A percentile compares a stretch with the other conserved stretches of the same genome.
phyloP scores from a whole-genome alignment of 2,329 filamentous ascomycete species.

The Lachnellula hyalina region DNA sequence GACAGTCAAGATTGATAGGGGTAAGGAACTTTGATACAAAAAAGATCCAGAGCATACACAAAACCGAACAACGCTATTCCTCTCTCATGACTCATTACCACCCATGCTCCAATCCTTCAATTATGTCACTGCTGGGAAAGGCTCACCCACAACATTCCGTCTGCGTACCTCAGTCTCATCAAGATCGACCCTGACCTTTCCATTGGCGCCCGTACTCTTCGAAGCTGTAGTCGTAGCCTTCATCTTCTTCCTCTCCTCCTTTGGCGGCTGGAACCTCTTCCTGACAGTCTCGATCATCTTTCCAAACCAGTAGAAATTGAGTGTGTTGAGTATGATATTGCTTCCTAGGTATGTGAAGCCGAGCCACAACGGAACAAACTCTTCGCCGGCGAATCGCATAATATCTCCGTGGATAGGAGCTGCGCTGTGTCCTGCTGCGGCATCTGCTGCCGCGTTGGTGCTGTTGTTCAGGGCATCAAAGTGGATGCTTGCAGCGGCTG shows the following conservation, averaged over 20 bases:
- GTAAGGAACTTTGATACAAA: too few species aligned
- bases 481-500: slow-evolving; percentile 30
- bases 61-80: not conserved
- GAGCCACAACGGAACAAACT: slow-evolving; percentile 65
- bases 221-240: slow-evolving; percentile 25
- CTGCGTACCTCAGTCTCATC: slow-evolving; percentile 30
- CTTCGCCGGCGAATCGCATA: slow-evolving; percentile 46
- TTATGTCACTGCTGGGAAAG: slow-evolving; percentile 18
- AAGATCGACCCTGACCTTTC: slow-evolving; percentile 24
- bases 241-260: slow-evolving; percentile 31
- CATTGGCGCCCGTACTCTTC: slow-evolving; percentile 26
- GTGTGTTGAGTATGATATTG: slow-evolving; percentile 66
- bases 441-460: slow-evolving; percentile 34
- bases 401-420: slow-evolving; percentile 32
- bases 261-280: slow-evolving; percentile 62
- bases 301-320: slow-evolving; percentile 82
- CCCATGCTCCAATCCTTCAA: slow-evolving; percentile 2
- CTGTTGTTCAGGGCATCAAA: slow-evolving; percentile 30
- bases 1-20: too few species aligned
- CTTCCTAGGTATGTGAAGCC: slow-evolving; percentile 60
- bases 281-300: slow-evolving; percentile 80
- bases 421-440: slow-evolving; percentile 26
- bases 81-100: not conserved
- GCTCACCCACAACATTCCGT: slow-evolving; percentile 22
- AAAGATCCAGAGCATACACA: not conserved